Evolutionary conservation across 2,329 filamentous ascomycete genomes (phyloP).

Genomic region (Mollisia scopiformis): DNA sequence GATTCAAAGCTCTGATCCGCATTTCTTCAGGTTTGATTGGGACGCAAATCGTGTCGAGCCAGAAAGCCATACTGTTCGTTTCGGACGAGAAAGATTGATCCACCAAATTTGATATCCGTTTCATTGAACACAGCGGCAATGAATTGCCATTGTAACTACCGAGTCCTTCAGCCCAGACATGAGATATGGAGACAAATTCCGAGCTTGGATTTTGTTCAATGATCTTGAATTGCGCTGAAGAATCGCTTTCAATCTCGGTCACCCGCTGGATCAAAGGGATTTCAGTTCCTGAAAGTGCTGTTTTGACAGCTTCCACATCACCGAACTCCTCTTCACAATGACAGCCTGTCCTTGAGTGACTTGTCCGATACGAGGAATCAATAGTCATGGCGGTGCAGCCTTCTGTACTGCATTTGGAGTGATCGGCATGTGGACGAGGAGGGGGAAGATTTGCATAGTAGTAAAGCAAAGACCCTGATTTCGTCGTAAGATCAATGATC

Average conservation of each 20-base stretch:
- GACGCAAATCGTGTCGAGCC: background rate
- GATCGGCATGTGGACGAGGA: background rate
- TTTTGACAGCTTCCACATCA: background rate
- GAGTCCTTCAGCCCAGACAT: background rate
- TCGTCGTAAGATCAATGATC: background rate
- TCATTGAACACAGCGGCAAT: background rate
- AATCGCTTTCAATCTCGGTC: background rate
- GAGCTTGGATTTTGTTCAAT: background rate
- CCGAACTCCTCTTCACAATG: background rate
- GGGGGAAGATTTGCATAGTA: background rate
- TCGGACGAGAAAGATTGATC: background rate
- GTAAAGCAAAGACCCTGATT: background rate
- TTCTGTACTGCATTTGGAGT: background rate
- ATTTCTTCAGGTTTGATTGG: background rate
- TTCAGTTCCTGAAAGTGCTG: background rate
- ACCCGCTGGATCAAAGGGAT: background rate
- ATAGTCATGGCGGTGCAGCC: background rate
- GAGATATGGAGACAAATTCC: background rate
- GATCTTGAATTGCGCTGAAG: background rate
- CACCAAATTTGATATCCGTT: background rate
- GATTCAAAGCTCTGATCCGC: background rate
- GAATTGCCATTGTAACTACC: background rate
- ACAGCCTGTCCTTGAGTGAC: background rate
- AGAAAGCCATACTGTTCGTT: background rate
- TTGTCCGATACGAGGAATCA: background rate